Evolutionary conservation across 106 monocot species (phyloP), one percentile per base, ranked within the genome.

Genomic region (Iris macrosiphon): DNA sequence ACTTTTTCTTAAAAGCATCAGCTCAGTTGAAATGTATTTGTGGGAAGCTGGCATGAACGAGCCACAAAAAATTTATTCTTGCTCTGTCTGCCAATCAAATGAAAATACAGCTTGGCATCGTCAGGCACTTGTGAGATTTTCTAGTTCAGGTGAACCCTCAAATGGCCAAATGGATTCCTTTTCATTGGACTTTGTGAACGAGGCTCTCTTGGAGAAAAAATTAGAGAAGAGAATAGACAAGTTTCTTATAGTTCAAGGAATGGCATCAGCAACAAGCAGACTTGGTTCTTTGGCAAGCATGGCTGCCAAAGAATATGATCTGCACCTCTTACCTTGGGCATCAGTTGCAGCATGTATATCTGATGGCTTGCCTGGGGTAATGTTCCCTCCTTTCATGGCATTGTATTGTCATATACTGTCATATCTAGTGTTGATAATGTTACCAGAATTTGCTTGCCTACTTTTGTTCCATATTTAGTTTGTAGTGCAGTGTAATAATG

Each of bases 321-420:
- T 90, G 72, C 86, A 77, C 45, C 69, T 96, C 31, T 63, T 96
- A 17, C 96, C 96, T 40, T 90, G 82, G 85, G 96, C 82, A 38
- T 90, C 96, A 74, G 72, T 90, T 72, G 96, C 89, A 20, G 79
- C 86, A 57, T 82, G 85, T 67, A 69, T 90, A 57, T 79, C 95
- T 63, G 69, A 79, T 70, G 59, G 27, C 15, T 59, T 61, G 16
- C 42, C 78, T 55, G 79, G 81, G 88, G 94, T 88, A 85, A 19
- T 64, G 7, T 15, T 15, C n/a, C n/a, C n/a, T n/a, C n/a, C n/a
- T n/a, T n/a, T n/a, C n/a, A n/a, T n/a, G n/a, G n/a, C n/a, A n/a
- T n/a, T 24, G 17, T 49, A 6, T 20, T 50, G 35, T 37, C 21
- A 9, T 44, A 4, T 44, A 44, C 9, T 21, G 9, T 44, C 44